Percentiles rank a stretch among this genome's conserved stretches.
Conservation (phyloP, 2,329 filamentous ascomycete species). For the Ambrosiella xylebori region DNA sequence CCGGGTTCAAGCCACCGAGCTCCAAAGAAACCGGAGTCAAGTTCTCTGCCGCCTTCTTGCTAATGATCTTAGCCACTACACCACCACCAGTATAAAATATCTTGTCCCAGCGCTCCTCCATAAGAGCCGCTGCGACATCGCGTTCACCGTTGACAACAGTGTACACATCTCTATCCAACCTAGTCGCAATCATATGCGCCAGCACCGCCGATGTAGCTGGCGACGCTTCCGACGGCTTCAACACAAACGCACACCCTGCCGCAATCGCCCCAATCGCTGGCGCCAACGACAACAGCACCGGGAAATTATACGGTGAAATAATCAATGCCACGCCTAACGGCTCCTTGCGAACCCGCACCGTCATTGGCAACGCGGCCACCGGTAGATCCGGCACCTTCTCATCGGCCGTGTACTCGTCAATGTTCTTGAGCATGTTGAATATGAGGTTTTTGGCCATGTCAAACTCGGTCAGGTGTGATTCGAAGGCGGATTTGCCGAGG, state of each 20-base stretch:
- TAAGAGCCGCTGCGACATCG: constrained; percentile 61
- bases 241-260: constrained; percentile 71
- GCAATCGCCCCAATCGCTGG: constrained; percentile 81
- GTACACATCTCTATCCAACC: constrained; percentile 64
- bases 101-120: constrained; percentile 91
- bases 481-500: constrained; percentile 59
- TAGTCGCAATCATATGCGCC: constrained; percentile 57
- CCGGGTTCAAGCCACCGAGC: constrained; percentile 81
- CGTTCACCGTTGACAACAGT: constrained; percentile 64
- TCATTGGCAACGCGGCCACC: constrained; percentile 36
- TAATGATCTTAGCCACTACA: constrained; percentile 67
- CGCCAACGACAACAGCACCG: constrained; percentile 60
- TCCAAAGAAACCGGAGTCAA: constrained; percentile 80
- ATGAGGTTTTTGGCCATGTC: constrained; percentile 69
- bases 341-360: constrained; percentile 66
- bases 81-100: constrained; percentile 87
- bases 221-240: constrained; percentile 81
- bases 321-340: constrained; percentile 69
- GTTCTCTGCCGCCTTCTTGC: constrained; percentile 75
- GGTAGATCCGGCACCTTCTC: constrained; percentile 52
- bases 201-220: constrained; percentile 61
- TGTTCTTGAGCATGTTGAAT: constrained; percentile 56
- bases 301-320: constrained; percentile 91
- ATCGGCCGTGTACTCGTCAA: constrained; percentile 70
- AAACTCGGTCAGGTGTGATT: constrained; percentile 58